phyloP scores from a whole-genome alignment of 2,329 filamentous ascomycete genomes.

The Massarina eburnea region DNA sequence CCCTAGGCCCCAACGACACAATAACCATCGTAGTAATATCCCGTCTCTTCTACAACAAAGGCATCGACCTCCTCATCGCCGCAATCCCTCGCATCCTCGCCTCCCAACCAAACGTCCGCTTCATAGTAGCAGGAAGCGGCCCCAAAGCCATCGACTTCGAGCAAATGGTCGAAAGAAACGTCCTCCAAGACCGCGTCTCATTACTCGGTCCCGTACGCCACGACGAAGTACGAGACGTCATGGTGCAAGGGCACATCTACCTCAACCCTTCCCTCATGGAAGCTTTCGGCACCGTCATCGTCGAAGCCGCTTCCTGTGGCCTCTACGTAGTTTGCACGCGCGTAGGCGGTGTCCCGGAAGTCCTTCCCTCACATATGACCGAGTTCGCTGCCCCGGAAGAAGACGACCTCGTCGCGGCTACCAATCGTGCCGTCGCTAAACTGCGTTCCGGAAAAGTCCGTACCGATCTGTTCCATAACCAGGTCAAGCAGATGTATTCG shows the following conservation, averaged over 20 bases:
- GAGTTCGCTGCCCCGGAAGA: conserved; percentile 96
- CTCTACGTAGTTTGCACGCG: conserved; percentile 96
- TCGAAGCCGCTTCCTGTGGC: conserved; percentile 94
- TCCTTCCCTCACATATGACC: conserved; percentile 94
- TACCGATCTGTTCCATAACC: conserved; percentile 92
- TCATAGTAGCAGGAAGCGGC: conserved; percentile 93
- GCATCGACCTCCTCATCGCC: conserved; percentile 93
- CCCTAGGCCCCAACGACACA: conserved; percentile 77
- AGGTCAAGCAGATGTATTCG: conserved; percentile 98
- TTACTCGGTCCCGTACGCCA: conserved; percentile 91
- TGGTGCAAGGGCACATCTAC: conserved; percentile 96
- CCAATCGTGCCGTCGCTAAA: conserved; percentile 83
- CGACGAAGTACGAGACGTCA: conserved; percentile 95
- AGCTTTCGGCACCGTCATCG: conserved; percentile 96
- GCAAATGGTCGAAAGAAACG: conserved; percentile 95
- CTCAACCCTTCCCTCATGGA: conserved; percentile 93
- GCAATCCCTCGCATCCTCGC: conserved; percentile 91
- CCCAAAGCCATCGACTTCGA: conserved; percentile 97
- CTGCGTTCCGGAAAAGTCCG: conserved; percentile 83
- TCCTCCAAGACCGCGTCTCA: conserved; percentile 89
- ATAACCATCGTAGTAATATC: conserved; percentile 98
- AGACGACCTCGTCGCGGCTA: conserved; percentile 88
- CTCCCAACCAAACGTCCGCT: conserved; percentile 87
- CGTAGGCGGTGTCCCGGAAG: conserved; percentile 95
- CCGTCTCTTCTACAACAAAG: conserved; percentile 97